A percentile compares a stretch with the other conserved stretches of the same genome.
These are phyloP conservation scores for Kentomonas sorsogonicus DNA, from an alignment of 208 protist genomes.

Conservation along the genomic window DNA sequence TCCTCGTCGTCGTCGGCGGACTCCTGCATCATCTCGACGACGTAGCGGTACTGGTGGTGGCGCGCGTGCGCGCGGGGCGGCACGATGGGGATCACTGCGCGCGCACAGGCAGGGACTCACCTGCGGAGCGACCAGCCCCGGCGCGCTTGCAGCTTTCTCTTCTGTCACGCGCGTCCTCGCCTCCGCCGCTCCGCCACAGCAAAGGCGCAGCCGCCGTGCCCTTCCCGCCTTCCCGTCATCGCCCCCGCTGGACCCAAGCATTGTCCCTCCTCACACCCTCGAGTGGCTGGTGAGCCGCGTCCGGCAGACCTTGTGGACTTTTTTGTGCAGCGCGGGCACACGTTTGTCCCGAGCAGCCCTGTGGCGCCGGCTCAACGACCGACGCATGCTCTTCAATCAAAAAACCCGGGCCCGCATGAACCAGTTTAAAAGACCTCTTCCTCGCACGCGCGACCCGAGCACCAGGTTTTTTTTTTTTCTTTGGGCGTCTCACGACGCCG, in stretches of 20 bases:
- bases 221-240: no score
- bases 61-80: neutral
- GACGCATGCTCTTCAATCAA: conserved; percentile 98
- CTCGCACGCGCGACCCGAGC: conserved; percentile 93
- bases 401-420: conserved; percentile 97
- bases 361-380: conserved; percentile 96
- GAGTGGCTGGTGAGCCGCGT: conserved; percentile 85
- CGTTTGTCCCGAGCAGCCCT: conserved; percentile 86
- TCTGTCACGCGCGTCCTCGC: no score
- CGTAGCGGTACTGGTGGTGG: conserved; percentile 52
- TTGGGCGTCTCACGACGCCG: conserved; percentile 93
- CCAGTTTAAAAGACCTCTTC: conserved; percentile 98
- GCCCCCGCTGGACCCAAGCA: conserved; percentile 4
- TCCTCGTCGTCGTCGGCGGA: neutral
- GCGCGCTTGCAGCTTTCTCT: no score
- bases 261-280: conserved; percentile 16
- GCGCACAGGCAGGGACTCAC: no score
- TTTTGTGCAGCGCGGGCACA: conserved; percentile 90
- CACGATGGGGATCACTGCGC: no score
- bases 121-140: no score
- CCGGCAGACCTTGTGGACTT: conserved; percentile 92
- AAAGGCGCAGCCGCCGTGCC: no score
- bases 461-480: no score
- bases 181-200: no score
- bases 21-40: conserved; percentile 34